A percentile compares a stretch with the other conserved stretches of the same genome.
Conservation (phyloP, 2,329 filamentous ascomycete species). For the Trichoderma oligosporum region DNA sequence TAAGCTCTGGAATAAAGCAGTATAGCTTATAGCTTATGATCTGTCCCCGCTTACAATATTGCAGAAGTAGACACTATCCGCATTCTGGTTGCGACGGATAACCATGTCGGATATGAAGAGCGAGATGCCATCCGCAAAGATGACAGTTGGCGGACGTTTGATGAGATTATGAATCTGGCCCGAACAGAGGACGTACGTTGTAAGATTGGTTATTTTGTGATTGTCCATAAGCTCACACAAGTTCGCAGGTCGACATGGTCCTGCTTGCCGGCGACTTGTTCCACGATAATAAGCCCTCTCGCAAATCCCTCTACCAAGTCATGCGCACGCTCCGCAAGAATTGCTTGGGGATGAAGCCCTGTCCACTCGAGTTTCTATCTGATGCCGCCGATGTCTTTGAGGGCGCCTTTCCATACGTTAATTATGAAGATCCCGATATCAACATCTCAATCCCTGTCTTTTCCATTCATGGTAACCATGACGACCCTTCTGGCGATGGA, state of each 20-base stretch:
- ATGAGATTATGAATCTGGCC: constrained; percentile 89
- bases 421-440: constrained; percentile 96
- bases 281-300: constrained; percentile 95
- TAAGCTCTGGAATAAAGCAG: constrained; percentile 17
- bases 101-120: constrained; percentile 96
- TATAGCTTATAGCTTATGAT: neutral
- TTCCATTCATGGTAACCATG: constrained; percentile 97
- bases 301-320: constrained; percentile 94
- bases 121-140: constrained; percentile 91
- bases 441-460: constrained; percentile 97
- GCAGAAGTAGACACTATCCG: constrained; percentile 77
- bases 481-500: constrained; percentile 95
- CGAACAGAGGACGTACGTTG: constrained; percentile 68
- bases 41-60: constrained; percentile 20
- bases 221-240: neutral
- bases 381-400: constrained; percentile 90
- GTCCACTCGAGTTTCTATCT: constrained; percentile 89
- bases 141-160: constrained; percentile 94
- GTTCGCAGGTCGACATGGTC: constrained; percentile 85
- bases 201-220: neutral
- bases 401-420: constrained; percentile 86
- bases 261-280: constrained; percentile 92
- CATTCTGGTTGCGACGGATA: constrained; percentile 91
- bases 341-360: constrained; percentile 91
- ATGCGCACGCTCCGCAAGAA: constrained; percentile 93